Base-by-base conservation (phyloP, 768 basidiomycete genomes). In the Megacollybia marginata region DNA sequence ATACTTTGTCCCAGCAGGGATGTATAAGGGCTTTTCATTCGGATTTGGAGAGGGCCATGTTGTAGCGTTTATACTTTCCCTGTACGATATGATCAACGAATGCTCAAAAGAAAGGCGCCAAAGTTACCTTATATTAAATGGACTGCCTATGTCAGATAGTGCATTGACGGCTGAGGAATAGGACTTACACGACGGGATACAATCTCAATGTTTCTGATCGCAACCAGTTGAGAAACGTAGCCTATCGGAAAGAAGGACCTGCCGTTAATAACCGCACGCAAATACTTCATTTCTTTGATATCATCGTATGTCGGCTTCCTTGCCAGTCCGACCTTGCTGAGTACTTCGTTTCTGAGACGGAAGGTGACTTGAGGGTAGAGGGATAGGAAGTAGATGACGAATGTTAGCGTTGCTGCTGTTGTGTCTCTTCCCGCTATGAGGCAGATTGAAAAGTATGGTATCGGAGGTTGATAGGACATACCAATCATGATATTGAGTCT, bases 181-280 rank as follows among this genome's bases (percentile, higher is more conserved):
- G 10, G 4, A 57, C 70, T 49, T 60, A 77, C 72, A 82, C 78
- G 8, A 75, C 65, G 4, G 82, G 79, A 59, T 74, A 82, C 16
- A 83, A 51, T 33, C 80, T 69, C 49, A 82, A 59, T 0, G 79
- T 79, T 57, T 82, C 81, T 71, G 50, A 5, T 32, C 34, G 11
- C 31, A 16, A 28, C 13, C 18, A 12, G 5, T 2, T 12, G 50
- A n/a, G n/a, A 4, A 43, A 19, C 20, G 18, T 44, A 16, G 32
- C n/a, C n/a, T 33, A 36, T 31, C 16, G 15, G 1, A 36, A 32
- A 47, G 11, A n/a, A 9, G 11, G 4, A 46, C 65, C 11, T 18
- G 81, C 82, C 82, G 53, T 85, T 83, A 45, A 85, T 74, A 19
- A 85, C 78, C 1, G 83, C 83, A 20, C 79, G 68, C 12, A 84